Evolutionary conservation across 768 basidiomycete genomes (phyloP).

Genomic region (Boletellus ananas): DNA sequence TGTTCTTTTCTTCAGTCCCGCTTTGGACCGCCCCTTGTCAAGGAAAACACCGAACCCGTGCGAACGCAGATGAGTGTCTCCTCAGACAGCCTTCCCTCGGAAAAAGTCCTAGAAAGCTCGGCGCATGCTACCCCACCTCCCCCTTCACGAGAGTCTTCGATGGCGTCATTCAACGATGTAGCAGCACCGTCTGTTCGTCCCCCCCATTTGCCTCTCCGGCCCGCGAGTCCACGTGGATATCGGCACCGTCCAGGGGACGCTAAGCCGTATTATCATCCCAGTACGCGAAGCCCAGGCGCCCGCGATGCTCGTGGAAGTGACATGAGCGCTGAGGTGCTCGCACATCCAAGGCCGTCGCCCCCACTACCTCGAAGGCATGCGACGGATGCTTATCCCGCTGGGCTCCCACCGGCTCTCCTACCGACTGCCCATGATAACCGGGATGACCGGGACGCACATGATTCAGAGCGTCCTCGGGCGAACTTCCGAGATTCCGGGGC

Average conservation of each 20-base stretch:
- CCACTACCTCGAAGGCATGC: conserved; percentile 9
- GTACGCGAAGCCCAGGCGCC: background rate
- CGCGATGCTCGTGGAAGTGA: conserved; percentile 1
- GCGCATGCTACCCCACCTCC: conserved; percentile 28
- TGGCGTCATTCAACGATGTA: conserved; percentile 13
- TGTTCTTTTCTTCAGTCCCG: conserved; percentile 22
- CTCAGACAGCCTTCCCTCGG: conserved; percentile 15
- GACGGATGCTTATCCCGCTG: conserved; percentile 6
- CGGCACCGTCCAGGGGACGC: conserved; percentile 8
- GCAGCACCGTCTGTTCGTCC: conserved; percentile 5
- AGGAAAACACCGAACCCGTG: conserved; percentile 12
- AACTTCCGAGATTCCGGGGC: conserved; percentile 10
- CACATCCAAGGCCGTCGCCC: conserved; percentile 3
- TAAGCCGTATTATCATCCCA: conserved; percentile 1
- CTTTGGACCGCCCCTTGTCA: conserved; percentile 30
- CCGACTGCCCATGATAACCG: background rate
- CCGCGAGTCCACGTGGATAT: conserved; percentile 15
- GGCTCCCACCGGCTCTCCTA: conserved; percentile 1
- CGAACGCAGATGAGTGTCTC: conserved; percentile 8
- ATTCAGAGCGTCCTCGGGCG: conserved; percentile 7
- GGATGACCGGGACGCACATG: conserved; percentile 7
- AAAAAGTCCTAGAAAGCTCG: conserved; percentile 11
- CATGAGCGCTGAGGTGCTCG: background rate
- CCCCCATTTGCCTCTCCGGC: conserved; percentile 22
- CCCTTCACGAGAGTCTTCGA: conserved; percentile 29